Evolutionary conservation across 2,329 filamentous ascomycete species (phyloP).

Genomic region (Albifimbria verrucaria): DNA sequence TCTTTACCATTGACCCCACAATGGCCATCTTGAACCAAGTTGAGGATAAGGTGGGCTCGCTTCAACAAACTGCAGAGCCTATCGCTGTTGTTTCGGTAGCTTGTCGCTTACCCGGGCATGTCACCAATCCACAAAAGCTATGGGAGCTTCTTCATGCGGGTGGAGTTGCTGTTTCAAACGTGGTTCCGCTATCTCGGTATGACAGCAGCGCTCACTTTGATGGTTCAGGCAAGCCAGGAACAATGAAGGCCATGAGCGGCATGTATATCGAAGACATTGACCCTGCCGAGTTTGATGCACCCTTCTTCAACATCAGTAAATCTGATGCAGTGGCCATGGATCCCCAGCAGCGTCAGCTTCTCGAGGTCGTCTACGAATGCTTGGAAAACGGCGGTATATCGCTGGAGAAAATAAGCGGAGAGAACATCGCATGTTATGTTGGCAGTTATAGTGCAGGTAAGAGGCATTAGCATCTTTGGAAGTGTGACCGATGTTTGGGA

Average conservation of each 20-base stretch:
- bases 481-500: neutral
- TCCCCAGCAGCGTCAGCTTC: conserved; percentile 36
- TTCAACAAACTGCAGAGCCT: conserved; percentile 7
- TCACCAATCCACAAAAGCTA: conserved; percentile 26
- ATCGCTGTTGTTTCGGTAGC: conserved; percentile 41
- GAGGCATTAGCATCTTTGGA: too few species aligned
- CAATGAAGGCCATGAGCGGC: conserved; percentile 29
- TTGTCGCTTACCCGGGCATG: conserved; percentile 38
- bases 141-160: conserved; percentile 34
- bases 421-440: conserved; percentile 34
- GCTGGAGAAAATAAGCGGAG: conserved; percentile 23
- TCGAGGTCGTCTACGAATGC: conserved; percentile 38
- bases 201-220: conserved; percentile 33
- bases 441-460: conserved; percentile 36
- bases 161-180: conserved; percentile 24
- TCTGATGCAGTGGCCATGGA: conserved; percentile 31
- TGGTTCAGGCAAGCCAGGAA: conserved; percentile 28
- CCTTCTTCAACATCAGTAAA: conserved; percentile 10
- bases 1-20: conserved; percentile 1
- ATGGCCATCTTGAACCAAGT: neutral
- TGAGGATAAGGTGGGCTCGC: neutral
- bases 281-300: conserved; percentile 11
- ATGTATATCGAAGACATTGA: conserved; percentile 32
- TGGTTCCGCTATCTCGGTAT: conserved; percentile 26
- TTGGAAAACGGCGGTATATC: conserved; percentile 35